A percentile compares a stretch with the other conserved stretches of the same genome.
These are phyloP conservation scores for Apiotrichum siamense DNA, from an alignment of 1,284 basidiomycete genomes.

Conservation along the genomic window DNA sequence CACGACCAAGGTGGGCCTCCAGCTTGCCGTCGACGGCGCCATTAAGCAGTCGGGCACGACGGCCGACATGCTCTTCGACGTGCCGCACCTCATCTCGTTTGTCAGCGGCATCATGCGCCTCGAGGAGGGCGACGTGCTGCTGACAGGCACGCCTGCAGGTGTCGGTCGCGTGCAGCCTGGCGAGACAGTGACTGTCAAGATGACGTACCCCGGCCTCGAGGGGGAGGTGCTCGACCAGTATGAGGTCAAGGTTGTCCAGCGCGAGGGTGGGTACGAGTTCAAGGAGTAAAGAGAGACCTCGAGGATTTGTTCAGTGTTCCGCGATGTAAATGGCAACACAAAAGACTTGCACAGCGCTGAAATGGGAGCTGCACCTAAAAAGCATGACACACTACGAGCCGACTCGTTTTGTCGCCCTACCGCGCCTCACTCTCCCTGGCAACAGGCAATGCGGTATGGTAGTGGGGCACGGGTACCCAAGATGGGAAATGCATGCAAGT, in stretches of 20 bases:
- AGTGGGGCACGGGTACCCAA: too few species aligned
- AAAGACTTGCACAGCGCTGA: too few species aligned
- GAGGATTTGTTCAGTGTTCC: too few species aligned
- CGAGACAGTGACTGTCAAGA: conserved; percentile 69
- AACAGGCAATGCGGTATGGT: too few species aligned
- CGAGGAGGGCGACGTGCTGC: conserved; percentile 84
- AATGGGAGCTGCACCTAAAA: too few species aligned
- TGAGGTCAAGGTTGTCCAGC: conserved; percentile 59
- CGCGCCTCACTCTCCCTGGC: too few species aligned
- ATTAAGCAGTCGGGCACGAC: conserved; percentile 81
- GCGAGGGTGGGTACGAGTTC: conserved; percentile 67
- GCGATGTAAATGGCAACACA: too few species aligned
- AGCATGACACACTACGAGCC: too few species aligned
- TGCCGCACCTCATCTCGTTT: conserved; percentile 84
- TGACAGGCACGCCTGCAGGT: conserved; percentile 83
- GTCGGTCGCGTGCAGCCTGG: conserved; percentile 73
- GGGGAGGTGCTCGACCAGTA: conserved; percentile 59
- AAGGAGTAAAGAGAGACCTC: conserved; percentile 23
- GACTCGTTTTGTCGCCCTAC: too few species aligned
- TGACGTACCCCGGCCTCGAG: conserved; percentile 55
- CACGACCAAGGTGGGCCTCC: conserved; percentile 61
- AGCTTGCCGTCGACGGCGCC: conserved; percentile 66
- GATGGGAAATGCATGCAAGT: too few species aligned
- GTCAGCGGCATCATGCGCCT: conserved; percentile 93
- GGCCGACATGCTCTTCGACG: conserved; percentile 85